phyloP scores from a whole-genome alignment of 2,329 filamentous ascomycete species.

The Arthrobotrys conoides region DNA sequence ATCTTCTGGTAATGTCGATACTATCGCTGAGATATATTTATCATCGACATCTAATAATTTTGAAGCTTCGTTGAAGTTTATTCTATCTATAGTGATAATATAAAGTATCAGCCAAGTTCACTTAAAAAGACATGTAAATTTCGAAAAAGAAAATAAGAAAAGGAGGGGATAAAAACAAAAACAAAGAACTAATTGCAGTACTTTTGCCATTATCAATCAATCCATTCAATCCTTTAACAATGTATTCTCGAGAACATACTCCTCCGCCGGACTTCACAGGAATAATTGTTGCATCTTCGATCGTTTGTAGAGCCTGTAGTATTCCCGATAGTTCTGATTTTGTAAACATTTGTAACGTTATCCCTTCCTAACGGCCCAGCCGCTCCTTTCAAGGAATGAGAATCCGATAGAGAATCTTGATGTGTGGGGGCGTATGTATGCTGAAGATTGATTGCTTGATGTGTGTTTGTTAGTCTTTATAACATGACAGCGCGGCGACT shows the following conservation, averaged over 20 bases:
- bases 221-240: slow-evolving; percentile 23
- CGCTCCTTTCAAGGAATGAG: not conserved
- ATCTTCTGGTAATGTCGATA: slow-evolving; percentile 25
- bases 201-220: slow-evolving; percentile 34
- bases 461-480: not conserved
- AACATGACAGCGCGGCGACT: not conserved
- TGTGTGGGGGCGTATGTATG: not conserved
- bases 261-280: slow-evolving; percentile 47
- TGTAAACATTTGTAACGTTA: slow-evolving; percentile 33
- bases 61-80: slow-evolving; percentile 27
- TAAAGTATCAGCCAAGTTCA: not conserved
- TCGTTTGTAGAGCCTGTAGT: slow-evolving; percentile 21
- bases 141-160: not conserved
- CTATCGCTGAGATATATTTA: slow-evolving; percentile 28
- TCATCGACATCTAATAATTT: slow-evolving; percentile 43
- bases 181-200: slow-evolving; percentile 3
- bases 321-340: slow-evolving; percentile 41
- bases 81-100: slow-evolving; percentile 23
- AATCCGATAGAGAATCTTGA: not conserved
- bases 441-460: not conserved
- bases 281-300: slow-evolving; percentile 26
- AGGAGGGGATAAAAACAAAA: not conserved
- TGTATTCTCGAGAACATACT: slow-evolving; percentile 25
- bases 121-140: too few relatives aligned
- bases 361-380: too few relatives aligned